Percentiles rank a stretch among this genome's conserved stretches.
phyloP scores from a whole-genome alignment of 2,329 filamentous ascomycete species.

The Podosphaera fusca region DNA sequence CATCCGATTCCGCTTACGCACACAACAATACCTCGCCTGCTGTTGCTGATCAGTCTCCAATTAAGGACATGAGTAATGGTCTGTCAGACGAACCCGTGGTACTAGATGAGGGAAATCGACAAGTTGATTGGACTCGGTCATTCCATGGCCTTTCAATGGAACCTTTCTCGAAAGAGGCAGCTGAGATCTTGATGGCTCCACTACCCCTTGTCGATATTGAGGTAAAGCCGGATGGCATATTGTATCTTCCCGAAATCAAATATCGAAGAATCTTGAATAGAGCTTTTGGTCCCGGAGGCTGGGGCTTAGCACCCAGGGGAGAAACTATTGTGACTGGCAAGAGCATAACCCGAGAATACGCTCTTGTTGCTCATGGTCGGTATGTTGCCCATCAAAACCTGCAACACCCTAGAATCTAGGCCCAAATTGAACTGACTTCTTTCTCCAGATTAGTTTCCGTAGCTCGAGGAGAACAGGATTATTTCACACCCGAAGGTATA shows the following conservation, averaged over 20 bases:
- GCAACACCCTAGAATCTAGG: too few relatives aligned
- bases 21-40: slow-evolving; percentile 23
- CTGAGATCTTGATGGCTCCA: slow-evolving; percentile 36
- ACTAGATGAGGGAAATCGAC: slow-evolving; percentile 23
- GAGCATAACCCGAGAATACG: slow-evolving; percentile 72
- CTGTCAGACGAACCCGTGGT: slow-evolving; percentile 26
- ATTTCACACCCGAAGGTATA: slow-evolving; percentile 74
- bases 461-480: slow-evolving; percentile 82
- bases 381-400: slow-evolving; percentile 22
- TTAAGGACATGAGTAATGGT: slow-evolving; percentile 22
- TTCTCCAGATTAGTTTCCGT: slow-evolving; percentile 58
- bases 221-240: slow-evolving; percentile 89
- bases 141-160: slow-evolving; percentile 43
- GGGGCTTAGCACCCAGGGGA: slow-evolving; percentile 80
- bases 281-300: slow-evolving; percentile 85
- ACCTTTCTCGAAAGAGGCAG: slow-evolving; percentile 40
- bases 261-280: slow-evolving; percentile 76
- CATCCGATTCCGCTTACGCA: background rate
- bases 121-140: slow-evolving; percentile 51
- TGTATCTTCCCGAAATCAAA: slow-evolving; percentile 96
- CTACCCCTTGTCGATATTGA: slow-evolving; percentile 60
- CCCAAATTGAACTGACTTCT: slow-evolving; percentile 3
- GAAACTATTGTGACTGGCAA: slow-evolving; percentile 34
- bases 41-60: slow-evolving; percentile 20
- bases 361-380: slow-evolving; percentile 70